phyloP scores from a whole-genome alignment of 768 basidiomycete species.

The Lactarius tabidus region DNA sequence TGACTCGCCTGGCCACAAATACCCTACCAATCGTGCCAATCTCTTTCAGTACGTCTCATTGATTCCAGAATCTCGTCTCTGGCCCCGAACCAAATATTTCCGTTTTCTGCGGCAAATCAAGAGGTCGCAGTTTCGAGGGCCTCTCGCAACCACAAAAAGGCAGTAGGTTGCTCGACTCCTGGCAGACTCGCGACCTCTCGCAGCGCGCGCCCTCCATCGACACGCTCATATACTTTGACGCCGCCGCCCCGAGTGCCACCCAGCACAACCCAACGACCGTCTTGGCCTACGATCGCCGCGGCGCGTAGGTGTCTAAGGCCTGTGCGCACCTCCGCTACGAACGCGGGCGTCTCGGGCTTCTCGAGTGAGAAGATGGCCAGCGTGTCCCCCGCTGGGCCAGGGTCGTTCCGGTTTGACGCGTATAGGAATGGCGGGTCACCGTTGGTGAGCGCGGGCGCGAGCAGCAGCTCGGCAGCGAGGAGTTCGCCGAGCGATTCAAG shows the following conservation, averaged over 20 bases:
- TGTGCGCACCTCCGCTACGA: slow-evolving; percentile 60
- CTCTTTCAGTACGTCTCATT: too few species aligned
- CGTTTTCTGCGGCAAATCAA: too few species aligned
- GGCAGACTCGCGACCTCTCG: slow-evolving; percentile 44
- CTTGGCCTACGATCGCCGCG: slow-evolving; percentile 59
- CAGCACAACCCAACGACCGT: slow-evolving; percentile 57
- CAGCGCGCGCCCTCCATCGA: slow-evolving; percentile 54
- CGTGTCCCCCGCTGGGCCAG: slow-evolving; percentile 62
- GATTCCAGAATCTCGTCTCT: too few species aligned
- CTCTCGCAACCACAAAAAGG: neutral
- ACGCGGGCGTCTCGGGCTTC: slow-evolving; percentile 41
- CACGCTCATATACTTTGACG: slow-evolving; percentile 65
- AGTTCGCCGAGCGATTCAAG: slow-evolving; percentile 44
- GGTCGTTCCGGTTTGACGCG: slow-evolving; percentile 72
- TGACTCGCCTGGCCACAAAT: too few species aligned
- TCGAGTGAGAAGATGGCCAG: slow-evolving; percentile 64
- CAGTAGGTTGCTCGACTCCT: slow-evolving; percentile 38
- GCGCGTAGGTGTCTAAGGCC: slow-evolving; percentile 69
- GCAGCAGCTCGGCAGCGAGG: slow-evolving; percentile 67
- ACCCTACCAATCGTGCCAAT: too few species aligned
- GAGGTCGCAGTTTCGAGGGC: too few species aligned
- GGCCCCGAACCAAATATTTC: too few species aligned
- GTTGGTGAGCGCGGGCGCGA: slow-evolving; percentile 45
- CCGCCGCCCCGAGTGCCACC: slow-evolving; percentile 64
- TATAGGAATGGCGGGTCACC: slow-evolving; percentile 62